Percentiles rank a stretch among this genome's conserved stretches.
phyloP scores from a whole-genome alignment of 208 protist species.

The Leishmania major region DNA sequence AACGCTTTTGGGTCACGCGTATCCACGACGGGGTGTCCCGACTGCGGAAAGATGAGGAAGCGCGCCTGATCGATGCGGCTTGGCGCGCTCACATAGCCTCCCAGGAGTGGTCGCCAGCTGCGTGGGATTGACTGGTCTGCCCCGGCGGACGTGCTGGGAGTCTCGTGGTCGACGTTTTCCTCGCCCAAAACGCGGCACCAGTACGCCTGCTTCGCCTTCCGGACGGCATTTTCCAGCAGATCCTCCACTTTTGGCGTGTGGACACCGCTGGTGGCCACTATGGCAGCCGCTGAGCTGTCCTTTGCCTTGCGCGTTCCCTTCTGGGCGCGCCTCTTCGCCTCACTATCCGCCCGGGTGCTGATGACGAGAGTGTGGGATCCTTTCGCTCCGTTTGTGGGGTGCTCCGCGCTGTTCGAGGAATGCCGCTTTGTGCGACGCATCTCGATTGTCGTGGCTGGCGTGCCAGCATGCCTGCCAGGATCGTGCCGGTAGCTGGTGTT shows the following conservation, averaged over 20 bases:
- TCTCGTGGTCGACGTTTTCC: neutral
- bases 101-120: constrained; percentile 29
- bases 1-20: neutral
- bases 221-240: constrained; percentile 12
- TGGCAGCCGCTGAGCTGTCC: neutral
- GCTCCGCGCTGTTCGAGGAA: neutral
- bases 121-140: constrained; percentile 11
- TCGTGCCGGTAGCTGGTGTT: constrained; percentile 36
- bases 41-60: constrained; percentile 65
- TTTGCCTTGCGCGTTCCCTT: constrained; percentile 12
- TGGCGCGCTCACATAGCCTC: constrained; percentile 44
- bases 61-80: constrained; percentile 23
- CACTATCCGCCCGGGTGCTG: constrained; percentile 10
- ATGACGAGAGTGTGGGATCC: constrained; percentile 14
- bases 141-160: neutral
- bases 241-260: constrained; percentile 5
- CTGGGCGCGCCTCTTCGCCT: constrained; percentile 1
- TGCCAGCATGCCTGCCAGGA: constrained; percentile 1
- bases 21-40: constrained; percentile 20
- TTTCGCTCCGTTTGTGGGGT: neutral
- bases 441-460: constrained; percentile 14
- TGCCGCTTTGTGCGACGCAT: neutral
- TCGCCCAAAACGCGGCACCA: constrained; percentile 23
- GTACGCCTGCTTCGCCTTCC: constrained; percentile 12
- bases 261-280: neutral